Percentiles rank a stretch among this genome's conserved stretches.
phyloP scores from a whole-genome alignment of 139 green algal species.

The Chloropicon primus region DNA sequence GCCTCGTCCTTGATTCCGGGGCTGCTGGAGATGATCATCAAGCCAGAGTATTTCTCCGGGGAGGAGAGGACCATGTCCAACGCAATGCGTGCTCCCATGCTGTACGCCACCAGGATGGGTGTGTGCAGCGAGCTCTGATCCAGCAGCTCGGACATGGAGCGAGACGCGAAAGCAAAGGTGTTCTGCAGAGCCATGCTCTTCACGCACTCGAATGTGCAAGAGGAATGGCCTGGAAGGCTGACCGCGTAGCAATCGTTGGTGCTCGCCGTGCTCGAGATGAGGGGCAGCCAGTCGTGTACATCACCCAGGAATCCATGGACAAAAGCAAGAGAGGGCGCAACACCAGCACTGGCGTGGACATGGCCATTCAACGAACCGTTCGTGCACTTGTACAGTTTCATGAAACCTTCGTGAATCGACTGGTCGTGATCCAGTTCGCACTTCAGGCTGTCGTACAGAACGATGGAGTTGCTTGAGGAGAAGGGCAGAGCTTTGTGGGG shows the following conservation, averaged over 20 bases:
- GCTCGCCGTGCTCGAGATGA: background rate
- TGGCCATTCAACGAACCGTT: too few relatives aligned
- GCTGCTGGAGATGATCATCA: background rate
- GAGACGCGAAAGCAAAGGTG: background rate
- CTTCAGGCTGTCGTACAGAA: too few relatives aligned
- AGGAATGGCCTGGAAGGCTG: background rate
- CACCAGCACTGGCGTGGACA: too few relatives aligned
- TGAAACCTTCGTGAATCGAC: background rate
- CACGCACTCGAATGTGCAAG: background rate
- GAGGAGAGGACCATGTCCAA: constrained; percentile 22
- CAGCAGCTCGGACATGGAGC: background rate
- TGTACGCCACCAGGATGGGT: constrained; percentile 60
- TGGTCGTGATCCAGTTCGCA: background rate
- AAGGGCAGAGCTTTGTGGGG: too few relatives aligned
- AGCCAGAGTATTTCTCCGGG: background rate
- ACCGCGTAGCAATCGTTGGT: background rate
- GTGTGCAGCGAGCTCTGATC: background rate
- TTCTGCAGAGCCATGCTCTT: too few relatives aligned
- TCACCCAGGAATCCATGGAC: background rate
- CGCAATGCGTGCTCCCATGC: constrained; percentile 56
- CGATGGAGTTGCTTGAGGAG: too few relatives aligned
- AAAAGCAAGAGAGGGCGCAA: background rate
- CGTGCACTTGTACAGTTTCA: background rate
- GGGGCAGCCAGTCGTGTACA: background rate
- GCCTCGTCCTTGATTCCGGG: constrained; percentile 5